A percentile compares a stretch with the other conserved stretches of the same genome.
Conservation (phyloP, 1,284 basidiomycete genomes). For the Puccinia coronata region DNA sequence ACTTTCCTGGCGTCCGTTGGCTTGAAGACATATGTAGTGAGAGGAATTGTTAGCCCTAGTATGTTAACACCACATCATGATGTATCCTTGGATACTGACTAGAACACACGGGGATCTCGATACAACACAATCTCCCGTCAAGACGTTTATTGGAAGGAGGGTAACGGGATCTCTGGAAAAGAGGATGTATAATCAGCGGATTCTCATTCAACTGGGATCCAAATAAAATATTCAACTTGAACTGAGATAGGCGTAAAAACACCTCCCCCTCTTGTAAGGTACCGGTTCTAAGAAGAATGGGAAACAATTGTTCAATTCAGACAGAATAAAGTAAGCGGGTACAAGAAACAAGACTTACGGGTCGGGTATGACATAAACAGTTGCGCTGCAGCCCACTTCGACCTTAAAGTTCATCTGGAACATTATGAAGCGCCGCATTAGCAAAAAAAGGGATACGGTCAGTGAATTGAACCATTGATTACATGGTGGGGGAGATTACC, state of each 20-base stretch:
- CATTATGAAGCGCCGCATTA: not conserved
- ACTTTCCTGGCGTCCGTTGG: slow-evolving; percentile 46
- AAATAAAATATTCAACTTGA: slow-evolving; percentile 21
- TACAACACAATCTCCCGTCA: slow-evolving; percentile 39
- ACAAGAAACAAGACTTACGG: slow-evolving; percentile 22
- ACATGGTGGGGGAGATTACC: not conserved
- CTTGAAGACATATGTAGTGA: not conserved
- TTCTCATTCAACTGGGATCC: no score
- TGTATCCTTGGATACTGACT: slow-evolving; percentile 37
- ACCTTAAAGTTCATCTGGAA: slow-evolving; percentile 43
- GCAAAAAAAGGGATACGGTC: not conserved
- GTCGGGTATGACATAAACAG: slow-evolving; percentile 45
- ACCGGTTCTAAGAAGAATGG: slow-evolving; percentile 22
- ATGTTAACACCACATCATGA: no score
- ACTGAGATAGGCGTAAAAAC: slow-evolving; percentile 42
- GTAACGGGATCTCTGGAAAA: slow-evolving; percentile 25
- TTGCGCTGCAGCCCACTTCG: slow-evolving; percentile 18
- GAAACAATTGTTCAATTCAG: not conserved
- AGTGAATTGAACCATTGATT: not conserved
- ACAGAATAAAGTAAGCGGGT: not conserved
- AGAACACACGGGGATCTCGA: slow-evolving; percentile 40
- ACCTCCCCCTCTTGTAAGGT: slow-evolving; percentile 44
- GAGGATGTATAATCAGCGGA: not conserved
- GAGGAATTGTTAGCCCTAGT: not conserved
- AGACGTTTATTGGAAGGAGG: slow-evolving; percentile 13